Evolutionary conservation across 495 filamentous ascomycete species (phyloP).

Genomic region (Penicillium alfredii): DNA sequence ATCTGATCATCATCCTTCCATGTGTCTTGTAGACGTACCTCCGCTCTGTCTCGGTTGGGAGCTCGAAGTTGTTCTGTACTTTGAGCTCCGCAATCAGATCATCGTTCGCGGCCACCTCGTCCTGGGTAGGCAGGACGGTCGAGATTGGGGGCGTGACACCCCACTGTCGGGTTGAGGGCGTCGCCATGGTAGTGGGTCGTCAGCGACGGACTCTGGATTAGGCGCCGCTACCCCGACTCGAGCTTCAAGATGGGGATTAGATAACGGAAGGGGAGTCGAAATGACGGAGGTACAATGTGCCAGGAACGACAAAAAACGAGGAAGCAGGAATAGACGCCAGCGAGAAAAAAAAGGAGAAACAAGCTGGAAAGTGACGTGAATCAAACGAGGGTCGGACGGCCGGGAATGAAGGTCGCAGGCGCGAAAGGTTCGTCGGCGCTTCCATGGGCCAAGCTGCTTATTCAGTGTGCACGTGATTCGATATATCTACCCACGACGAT

Average conservation of each 20-base stretch:
- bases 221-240: too few species aligned
- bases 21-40: slow-evolving; percentile 44
- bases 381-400: too few species aligned
- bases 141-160: slow-evolving; percentile 87
- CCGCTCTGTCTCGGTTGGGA: slow-evolving; percentile 67
- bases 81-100: slow-evolving; percentile 72
- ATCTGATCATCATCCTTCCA: too few species aligned
- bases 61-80: slow-evolving; percentile 87
- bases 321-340: background rate
- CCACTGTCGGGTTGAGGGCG: slow-evolving; percentile 50
- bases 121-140: slow-evolving; percentile 60
- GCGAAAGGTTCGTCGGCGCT: slow-evolving; percentile 12
- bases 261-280: slow-evolving; percentile 15
- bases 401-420: too few species aligned
- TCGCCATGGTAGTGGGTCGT: slow-evolving; percentile 33
- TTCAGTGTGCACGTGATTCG: too few species aligned
- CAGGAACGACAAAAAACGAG: background rate
- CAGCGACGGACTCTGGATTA: slow-evolving; percentile 9
- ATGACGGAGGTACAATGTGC: background rate
- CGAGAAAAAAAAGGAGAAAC: slow-evolving; percentile 4
- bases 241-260: slow-evolving; percentile 24
- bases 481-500: too few species aligned
- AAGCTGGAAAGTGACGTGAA: too few species aligned
- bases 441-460: slow-evolving; percentile 11
- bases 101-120: slow-evolving; percentile 68